Evolutionary conservation across 176 grass and related monocot species (phyloP), one percentile per base, ranked within the genome.

Genomic region (Tillandsia fasciculata): DNA sequence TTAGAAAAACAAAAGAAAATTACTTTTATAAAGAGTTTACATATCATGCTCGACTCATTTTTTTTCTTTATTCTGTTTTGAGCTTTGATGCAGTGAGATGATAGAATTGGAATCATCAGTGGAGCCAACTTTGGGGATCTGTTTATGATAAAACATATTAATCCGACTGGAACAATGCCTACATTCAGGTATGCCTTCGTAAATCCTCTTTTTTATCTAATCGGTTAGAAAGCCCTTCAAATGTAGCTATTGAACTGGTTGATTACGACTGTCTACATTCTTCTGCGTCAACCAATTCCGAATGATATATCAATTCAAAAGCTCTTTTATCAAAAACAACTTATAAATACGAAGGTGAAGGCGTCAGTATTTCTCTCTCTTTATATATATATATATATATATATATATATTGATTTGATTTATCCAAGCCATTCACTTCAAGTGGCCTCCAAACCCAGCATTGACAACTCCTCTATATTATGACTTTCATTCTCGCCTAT

Each of bases 81-180:
- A 42, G 33, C 33, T 42, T 42, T 42, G 33, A 7, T 79, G 28
- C 84, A 91, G 88, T 67, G 10, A 14, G 88, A 91, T 69, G 78
- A 84, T 65, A 79, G 26, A 28, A 75, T 91, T 24, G 71, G 76
- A 48, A 73, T 91, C 68, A 74, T 81, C n/a, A 53, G 68, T 11
- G 8, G 70, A 51, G 70, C 76, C 33, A 80, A 78, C 70, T 81
- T 75, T 68, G 80, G 75, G 50, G 72, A 42, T 15, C 73, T 64
- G 1, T 68, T 13, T 15, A 64, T 68, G 74, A 22, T 87, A 7
- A 73, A 50, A 14, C 81, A 82, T 76, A 61, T 77, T 52, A 91
- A 87, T 74, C 59, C 58, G 65, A 87, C 81, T 57, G 81, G 81
- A 26, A 79, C 72, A 83, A 81, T 82, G 78, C 81, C 64, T 87